Percentiles rank a stretch among this genome's conserved stretches.
phyloP scores from a whole-genome alignment of 192 early-diverging fungal genomes.

The Coemansia sp. region DNA sequence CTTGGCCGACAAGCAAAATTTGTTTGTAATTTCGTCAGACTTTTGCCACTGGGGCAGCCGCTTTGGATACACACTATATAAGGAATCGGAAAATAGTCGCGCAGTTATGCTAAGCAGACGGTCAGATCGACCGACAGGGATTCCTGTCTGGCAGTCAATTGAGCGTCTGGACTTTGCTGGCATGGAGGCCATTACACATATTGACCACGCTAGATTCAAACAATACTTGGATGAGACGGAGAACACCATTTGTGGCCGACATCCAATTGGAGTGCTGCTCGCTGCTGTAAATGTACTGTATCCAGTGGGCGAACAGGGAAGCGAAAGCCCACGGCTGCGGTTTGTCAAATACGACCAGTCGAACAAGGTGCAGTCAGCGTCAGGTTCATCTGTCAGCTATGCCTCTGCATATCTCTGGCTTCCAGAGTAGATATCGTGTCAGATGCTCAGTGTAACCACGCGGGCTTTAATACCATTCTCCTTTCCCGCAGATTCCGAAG shows the following conservation, averaged over 20 bases:
- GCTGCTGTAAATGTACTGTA: slow-evolving; percentile 57
- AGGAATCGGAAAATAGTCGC: slow-evolving; percentile 13
- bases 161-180: slow-evolving; percentile 74
- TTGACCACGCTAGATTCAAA: slow-evolving; percentile 62
- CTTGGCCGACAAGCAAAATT: slow-evolving; percentile 62
- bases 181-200: slow-evolving; percentile 71
- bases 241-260: slow-evolving; percentile 95
- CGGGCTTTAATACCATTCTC: not conserved
- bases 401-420: slow-evolving; percentile 59
- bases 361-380: slow-evolving; percentile 54
- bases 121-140: slow-evolving; percentile 6
- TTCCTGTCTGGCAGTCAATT: slow-evolving; percentile 79
- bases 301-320: slow-evolving; percentile 2
- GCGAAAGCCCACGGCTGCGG: slow-evolving; percentile 38
- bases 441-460: not conserved
- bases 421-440: slow-evolving; percentile 5
- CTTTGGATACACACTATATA: slow-evolving; percentile 78
- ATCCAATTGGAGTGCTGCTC: slow-evolving; percentile 84
- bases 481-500: not conserved
- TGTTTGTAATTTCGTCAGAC: slow-evolving; percentile 95
- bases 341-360: slow-evolving; percentile 91
- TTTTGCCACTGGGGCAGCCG: slow-evolving; percentile 97
- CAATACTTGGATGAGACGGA: slow-evolving; percentile 71
- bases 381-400: slow-evolving; percentile 80
- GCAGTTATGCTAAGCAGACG: slow-evolving; percentile 8